phyloP scores from a whole-genome alignment of 2,329 filamentous ascomycete genomes.

The Ceratocystis destructans region DNA sequence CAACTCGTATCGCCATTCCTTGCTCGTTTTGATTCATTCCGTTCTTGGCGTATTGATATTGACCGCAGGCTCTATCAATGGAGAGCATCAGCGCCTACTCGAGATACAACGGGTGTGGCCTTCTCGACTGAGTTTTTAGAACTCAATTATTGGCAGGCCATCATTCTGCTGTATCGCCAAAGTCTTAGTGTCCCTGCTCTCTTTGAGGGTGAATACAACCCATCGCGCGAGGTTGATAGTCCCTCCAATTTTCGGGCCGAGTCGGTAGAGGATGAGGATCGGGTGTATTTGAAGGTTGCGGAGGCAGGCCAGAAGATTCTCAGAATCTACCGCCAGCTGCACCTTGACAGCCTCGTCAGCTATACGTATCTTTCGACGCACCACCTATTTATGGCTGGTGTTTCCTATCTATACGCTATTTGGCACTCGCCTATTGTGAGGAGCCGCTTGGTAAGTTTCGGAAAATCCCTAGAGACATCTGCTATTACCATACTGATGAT shows the following conservation, averaged over 20 bases:
- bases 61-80: conserved; percentile 72
- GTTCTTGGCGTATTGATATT: conserved; percentile 77
- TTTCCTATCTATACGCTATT: conserved; percentile 91
- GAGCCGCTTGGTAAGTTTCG: conserved; percentile 59
- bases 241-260: conserved; percentile 47
- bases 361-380: conserved; percentile 94
- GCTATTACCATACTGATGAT: conserved; percentile 22
- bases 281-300: conserved; percentile 86
- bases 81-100: conserved; percentile 69
- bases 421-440: conserved; percentile 90
- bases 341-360: conserved; percentile 78
- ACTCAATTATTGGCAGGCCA: conserved; percentile 93
- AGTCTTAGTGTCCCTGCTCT: conserved; percentile 74
- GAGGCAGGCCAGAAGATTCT: conserved; percentile 89
- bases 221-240: conserved; percentile 49
- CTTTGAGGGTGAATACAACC: conserved; percentile 65
- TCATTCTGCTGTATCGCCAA: conserved; percentile 91
- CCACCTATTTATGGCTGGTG: conserved; percentile 92
- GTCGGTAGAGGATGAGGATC: conserved; percentile 67
- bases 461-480: background rate
- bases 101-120: conserved; percentile 66
- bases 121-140: conserved; percentile 86
- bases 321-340: conserved; percentile 77
- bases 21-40: conserved; percentile 68
- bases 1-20: conserved; percentile 75